These are phyloP conservation scores for Sanghuangporus baumii DNA, from an alignment of 1,284 basidiomycete species.

Conservation along the genomic window DNA sequence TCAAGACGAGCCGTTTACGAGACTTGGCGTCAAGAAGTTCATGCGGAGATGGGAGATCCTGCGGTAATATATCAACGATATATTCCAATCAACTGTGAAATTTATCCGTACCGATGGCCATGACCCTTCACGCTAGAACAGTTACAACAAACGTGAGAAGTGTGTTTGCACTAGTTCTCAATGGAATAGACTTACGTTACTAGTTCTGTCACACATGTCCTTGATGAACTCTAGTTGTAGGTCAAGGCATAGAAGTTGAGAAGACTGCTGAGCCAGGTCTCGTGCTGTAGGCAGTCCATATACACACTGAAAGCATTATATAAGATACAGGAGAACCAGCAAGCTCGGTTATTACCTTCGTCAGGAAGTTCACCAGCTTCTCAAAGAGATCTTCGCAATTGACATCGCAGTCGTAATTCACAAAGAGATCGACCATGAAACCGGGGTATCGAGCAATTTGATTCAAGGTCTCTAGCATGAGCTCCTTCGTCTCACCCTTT, in stretches of 20 bases:
- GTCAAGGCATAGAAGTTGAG: constrained; percentile 89
- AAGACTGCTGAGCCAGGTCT: constrained; percentile 67
- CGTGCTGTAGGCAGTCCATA: constrained; percentile 52
- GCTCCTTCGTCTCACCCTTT: constrained; percentile 83
- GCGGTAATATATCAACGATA: constrained; percentile 4
- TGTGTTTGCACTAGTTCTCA: not conserved
- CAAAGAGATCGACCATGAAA: constrained; percentile 94
- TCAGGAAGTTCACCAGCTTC: constrained; percentile 84
- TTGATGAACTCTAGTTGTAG: constrained; percentile 83
- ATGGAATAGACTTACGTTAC: constrained; percentile 46
- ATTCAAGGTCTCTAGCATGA: constrained; percentile 85
- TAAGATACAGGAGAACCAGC: not conserved
- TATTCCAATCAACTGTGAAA: not conserved
- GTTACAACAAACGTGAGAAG: not conserved
- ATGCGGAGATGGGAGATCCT: constrained; percentile 53
- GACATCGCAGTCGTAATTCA: constrained; percentile 96
- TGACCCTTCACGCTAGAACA: constrained; percentile 7
- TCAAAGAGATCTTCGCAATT: constrained; percentile 98
- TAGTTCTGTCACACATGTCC: constrained; percentile 80
- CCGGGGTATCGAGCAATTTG: constrained; percentile 77
- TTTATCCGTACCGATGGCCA: constrained; percentile 16
- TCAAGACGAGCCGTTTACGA: constrained; percentile 81
- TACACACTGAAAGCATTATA: constrained; percentile 51
- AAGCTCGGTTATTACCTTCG: constrained; percentile 48
- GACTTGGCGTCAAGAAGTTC: constrained; percentile 72